These are phyloP conservation scores for Penicillium silybi DNA, from an alignment of 495 filamentous ascomycete species.

Conservation along the genomic window DNA sequence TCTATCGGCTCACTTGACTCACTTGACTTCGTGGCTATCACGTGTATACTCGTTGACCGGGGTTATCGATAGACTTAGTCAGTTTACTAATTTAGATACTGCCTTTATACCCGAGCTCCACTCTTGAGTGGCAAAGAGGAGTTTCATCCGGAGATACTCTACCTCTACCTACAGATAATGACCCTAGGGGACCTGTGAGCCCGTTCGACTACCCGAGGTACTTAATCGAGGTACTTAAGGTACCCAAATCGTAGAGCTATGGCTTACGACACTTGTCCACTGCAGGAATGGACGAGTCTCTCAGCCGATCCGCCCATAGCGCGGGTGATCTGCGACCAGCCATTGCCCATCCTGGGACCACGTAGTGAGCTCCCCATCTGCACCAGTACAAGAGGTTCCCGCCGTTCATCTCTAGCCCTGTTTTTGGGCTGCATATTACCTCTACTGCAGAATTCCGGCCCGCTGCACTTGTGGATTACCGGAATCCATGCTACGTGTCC, in stretches of 20 bases:
- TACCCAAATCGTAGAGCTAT: background rate
- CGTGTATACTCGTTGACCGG: background rate
- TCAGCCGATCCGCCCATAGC: slow-evolving; percentile 6
- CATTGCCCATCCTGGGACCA: background rate
- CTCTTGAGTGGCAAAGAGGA: background rate
- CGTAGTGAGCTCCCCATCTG: background rate
- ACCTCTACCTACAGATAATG: background rate
- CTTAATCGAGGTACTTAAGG: background rate
- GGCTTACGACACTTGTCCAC: background rate
- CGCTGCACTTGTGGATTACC: slow-evolving; percentile 9
- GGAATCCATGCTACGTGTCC: slow-evolving; percentile 3
- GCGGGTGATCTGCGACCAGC: slow-evolving; percentile 11
- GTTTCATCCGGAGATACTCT: background rate
- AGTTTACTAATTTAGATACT: background rate
- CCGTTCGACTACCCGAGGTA: too few species aligned
- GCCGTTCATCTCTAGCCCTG: background rate
- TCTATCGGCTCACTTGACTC: background rate
- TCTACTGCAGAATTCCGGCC: slow-evolving; percentile 9
- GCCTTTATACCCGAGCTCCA: background rate
- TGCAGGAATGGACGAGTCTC: slow-evolving; percentile 11
- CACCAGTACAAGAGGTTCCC: background rate
- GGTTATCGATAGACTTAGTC: too few species aligned
- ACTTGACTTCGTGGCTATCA: too few species aligned
- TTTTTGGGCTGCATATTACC: too few species aligned
- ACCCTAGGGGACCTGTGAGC: background rate